phyloP scores from a whole-genome alignment of 2,329 filamentous ascomycete genomes.

The Fusarium chlamydosporum region DNA sequence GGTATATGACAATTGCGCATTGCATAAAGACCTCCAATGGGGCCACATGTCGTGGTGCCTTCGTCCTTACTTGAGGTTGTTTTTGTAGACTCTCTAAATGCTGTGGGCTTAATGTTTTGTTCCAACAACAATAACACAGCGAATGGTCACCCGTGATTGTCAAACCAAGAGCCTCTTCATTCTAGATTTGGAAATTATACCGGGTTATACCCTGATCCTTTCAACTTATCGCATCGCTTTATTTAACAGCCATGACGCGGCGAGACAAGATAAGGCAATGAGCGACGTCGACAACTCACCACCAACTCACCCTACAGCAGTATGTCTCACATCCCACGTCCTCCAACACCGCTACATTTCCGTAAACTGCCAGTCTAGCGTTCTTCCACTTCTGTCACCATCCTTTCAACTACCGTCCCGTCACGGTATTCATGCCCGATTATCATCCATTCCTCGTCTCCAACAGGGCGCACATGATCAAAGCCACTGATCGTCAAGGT shows the following conservation, averaged over 20 bases:
- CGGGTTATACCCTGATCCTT: background rate
- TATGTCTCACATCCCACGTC: background rate
- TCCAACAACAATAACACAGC: background rate
- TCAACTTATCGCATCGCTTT: background rate
- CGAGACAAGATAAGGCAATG: background rate
- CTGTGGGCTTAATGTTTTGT: background rate
- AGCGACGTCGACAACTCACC: slow-evolving; percentile 21
- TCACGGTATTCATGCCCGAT: slow-evolving; percentile 6
- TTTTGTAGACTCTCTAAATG: background rate
- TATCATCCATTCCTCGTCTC: slow-evolving; percentile 13
- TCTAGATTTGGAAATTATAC: background rate
- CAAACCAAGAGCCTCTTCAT: background rate
- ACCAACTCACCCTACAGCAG: slow-evolving; percentile 12
- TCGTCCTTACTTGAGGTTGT: background rate
- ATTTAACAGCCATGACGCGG: slow-evolving; percentile 8
- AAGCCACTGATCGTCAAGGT: slow-evolving; percentile 39
- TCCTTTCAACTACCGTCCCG: background rate
- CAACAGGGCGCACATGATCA: slow-evolving; percentile 27
- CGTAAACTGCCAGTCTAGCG: background rate
- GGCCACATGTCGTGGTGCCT: background rate
- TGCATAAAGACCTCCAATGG: background rate
- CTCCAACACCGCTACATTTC: background rate
- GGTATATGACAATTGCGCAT: background rate
- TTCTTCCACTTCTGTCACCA: background rate
- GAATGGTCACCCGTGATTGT: background rate